Evolutionary conservation across 257 asterid species (phyloP).

Genomic region (Mitragyna speciosa): DNA sequence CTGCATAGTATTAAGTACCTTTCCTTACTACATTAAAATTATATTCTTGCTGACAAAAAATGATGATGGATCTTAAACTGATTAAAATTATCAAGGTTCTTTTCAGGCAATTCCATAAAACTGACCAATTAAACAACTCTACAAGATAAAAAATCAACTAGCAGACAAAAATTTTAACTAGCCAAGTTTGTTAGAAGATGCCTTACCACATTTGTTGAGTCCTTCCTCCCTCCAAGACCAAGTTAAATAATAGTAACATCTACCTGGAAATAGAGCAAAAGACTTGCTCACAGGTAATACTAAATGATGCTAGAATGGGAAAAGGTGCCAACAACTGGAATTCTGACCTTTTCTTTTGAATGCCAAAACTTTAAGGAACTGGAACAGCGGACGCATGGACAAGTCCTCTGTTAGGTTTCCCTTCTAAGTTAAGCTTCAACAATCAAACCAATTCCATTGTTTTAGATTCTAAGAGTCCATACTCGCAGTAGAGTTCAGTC

Average conservation of each 20-base stretch:
- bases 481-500: not conserved
- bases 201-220: conserved; percentile 92
- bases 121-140: not conserved
- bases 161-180: not conserved
- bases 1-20: conserved; percentile 40
- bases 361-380: conserved; percentile 87
- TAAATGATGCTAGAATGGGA: not conserved
- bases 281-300: not conserved
- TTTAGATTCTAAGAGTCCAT: conserved; percentile 9
- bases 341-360: conserved; percentile 70
- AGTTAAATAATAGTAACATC: conserved; percentile 94
- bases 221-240: conserved; percentile 90
- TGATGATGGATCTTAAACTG: not conserved
- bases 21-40: not conserved
- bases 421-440: conserved; percentile 43
- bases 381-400: conserved; percentile 96
- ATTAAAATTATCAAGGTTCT: not conserved
- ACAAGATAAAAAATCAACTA: not conserved
- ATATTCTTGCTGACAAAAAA: conserved; percentile 4
- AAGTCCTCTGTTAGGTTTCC: conserved; percentile 59
- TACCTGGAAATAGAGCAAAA: conserved; percentile 51
- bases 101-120: not conserved
- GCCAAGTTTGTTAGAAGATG: conserved; percentile 16
- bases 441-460: conserved; percentile 17
- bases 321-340: not conserved